Base-by-base conservation (phyloP, 768 basidiomycete species). In the Pleurotus eryngii region DNA sequence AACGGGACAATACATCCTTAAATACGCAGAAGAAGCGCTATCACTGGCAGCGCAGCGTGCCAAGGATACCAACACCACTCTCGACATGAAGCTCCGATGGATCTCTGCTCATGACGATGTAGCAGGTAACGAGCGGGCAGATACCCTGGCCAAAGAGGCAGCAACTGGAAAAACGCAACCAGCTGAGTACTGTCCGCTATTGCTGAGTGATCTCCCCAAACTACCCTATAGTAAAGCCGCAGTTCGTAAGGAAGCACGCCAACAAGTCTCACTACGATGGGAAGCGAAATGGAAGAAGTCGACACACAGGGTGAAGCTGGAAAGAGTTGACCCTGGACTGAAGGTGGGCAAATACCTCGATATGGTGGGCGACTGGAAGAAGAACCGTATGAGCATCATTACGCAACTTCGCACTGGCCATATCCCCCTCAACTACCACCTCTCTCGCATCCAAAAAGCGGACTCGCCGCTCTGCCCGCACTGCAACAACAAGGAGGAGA, bases 31-130 rank as follows among this genome's bases (percentile, higher is more conserved):
- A 18, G 2, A n/a, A 8, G 18, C 30, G 0, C 3, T 30, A 7
- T 2, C 8, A 5, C 7, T 9, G 43, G 30, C 15, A 0, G 30
- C 9, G 20, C 26, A 17, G 17, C 49, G 0, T 17, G 27, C 4
- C 30, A 55, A 43, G 14, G 3, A 18, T 59, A 53, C 8, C 3
- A 11, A 15, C 17, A 59, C 12, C 5, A 30, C 20, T 2, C n/a
- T 45, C n/a, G 45, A 49, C 18, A 42, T 68, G 24, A 48, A 5
- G 3, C 24, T 68, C 12, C 18, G 42, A 15, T 70, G 69, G 70
- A 66, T 70, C 15, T 64, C 67, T 20, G 65, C 60, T 4, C 70
- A 70, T 56, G 62, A 56, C 4, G 62, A 62, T 1, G 43, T 63
- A 56, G 18, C 46, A 55, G 59, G 35, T 43, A 59, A 64, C 35